Conservation (phyloP, 805 yeast genomes). For the Saccharomycodes ludwigii region DNA sequence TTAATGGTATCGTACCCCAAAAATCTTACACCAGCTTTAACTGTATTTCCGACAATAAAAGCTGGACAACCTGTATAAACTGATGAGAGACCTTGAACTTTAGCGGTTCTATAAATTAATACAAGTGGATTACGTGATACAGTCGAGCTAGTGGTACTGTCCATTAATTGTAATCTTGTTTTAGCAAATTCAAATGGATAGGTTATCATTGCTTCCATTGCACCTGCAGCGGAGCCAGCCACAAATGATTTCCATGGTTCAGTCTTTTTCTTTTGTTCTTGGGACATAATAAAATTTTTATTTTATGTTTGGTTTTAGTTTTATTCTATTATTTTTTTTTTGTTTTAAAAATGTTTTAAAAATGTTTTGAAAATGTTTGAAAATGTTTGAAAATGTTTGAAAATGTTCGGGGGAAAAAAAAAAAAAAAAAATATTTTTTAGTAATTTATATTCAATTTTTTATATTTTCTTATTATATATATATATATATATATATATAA, state of each 20-base stretch:
- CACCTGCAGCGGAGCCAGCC: conserved; percentile 97
- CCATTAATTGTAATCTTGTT: conserved; percentile 77
- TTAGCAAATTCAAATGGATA: conserved; percentile 97
- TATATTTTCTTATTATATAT: too few species aligned
- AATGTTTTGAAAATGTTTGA: too few species aligned
- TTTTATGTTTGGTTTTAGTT: too few species aligned
- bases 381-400: too few species aligned
- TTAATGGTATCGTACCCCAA: conserved; percentile 87
- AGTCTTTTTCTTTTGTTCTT: conserved; percentile 27
- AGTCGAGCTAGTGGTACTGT: conserved; percentile 45
- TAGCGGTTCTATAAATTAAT: conserved; percentile 62
- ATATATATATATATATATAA: too few species aligned
- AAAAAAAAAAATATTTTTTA: too few species aligned
- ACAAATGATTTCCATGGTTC: conserved; percentile 75
- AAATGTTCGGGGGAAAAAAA: too few species aligned
- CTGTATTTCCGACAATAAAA: conserved; percentile 89
- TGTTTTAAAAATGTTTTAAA: too few species aligned
- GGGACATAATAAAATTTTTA: conserved; percentile 6
- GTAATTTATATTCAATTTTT: too few species aligned
- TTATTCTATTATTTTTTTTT: too few species aligned
- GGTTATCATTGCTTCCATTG: conserved; percentile 82
- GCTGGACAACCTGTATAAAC: conserved; percentile 95
- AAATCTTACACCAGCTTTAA: conserved; percentile 91
- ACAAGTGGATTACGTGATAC: conserved; percentile 76
- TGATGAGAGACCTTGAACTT: conserved; percentile 64